Evolutionary conservation across 371 early-diverging fungal genomes (phyloP), one percentile per base, ranked within the genome.

Genomic region (Coemansia sp.): DNA sequence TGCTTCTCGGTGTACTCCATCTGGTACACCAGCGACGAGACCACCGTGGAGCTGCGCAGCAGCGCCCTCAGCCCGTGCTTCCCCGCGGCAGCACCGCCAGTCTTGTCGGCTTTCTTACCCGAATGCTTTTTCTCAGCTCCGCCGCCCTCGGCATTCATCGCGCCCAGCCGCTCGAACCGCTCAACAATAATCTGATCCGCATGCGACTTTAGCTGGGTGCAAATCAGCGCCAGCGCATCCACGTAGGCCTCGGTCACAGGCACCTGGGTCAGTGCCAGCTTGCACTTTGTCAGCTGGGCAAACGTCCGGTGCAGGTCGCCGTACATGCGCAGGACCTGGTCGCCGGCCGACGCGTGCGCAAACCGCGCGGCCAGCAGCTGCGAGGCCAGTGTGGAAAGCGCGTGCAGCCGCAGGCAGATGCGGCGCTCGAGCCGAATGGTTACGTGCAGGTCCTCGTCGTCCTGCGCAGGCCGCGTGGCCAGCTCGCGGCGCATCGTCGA

Each of bases 1-100:
- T 72, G 54, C 55, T 79, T 77, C 26, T 79, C 79, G 3, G 71
- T 59, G 36, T 63, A 47, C 56, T 79, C 79, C 14, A 74, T 67
- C 53, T 63, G 64, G 42, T 74, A 79, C 2, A 79, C 64, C 8
- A 79, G 55, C 41, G 72, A 65, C 10, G 79, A 77, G 1, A 79
- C 75, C 4, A 79, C 55, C 6, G 67, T 47, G 35, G 79, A 75
- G 50, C 69, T 78, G 3, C 72, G 61, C 54, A 56, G 34, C 34
- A 51, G 12, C 40, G 12, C 12, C 40, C 12, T 40, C 12, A 9
- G 14, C 4, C 33, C 33, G 34, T 9, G 11, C 33, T 11, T 30
- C 51, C 51, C 14, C 5, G 11, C 11, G 49, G 20, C 9, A 14
- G 3, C 52, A 0, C 26, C 31, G 33, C 12, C 10, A 20, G 38